Conservation (phyloP, 257 asterid genomes). For the Solanum arcanum region DNA sequence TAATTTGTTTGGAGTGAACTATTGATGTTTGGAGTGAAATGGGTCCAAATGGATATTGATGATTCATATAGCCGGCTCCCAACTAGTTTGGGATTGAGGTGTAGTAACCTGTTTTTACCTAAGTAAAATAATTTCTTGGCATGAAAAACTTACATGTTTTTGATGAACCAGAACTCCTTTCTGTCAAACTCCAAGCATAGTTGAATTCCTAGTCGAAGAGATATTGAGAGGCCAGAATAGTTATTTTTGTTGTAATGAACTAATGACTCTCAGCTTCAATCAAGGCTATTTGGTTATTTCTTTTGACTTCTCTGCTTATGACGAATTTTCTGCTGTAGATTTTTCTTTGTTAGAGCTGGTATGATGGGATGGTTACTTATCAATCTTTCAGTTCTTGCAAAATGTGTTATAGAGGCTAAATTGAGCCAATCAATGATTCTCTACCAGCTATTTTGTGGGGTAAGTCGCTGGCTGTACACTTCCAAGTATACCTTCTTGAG, state of each 20-base stretch:
- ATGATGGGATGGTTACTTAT: constrained; percentile 99
- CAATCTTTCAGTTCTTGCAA: constrained; percentile 84
- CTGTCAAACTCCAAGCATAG: background rate
- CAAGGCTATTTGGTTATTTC: background rate
- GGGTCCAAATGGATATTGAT: background rate
- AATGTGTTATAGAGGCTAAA: constrained; percentile 49
- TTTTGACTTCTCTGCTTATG: background rate
- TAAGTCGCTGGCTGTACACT: constrained; percentile 17
- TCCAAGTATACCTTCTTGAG: background rate
- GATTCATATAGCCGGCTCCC: background rate
- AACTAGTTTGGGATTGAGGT: background rate
- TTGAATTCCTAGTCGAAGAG: background rate
- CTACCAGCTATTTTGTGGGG: constrained; percentile 74
- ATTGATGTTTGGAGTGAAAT: background rate
- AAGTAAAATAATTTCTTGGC: background rate
- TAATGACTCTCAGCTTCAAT: background rate
- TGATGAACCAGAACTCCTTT: background rate
- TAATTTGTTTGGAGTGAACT: background rate
- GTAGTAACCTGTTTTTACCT: background rate
- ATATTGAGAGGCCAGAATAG: background rate
- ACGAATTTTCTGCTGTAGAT: constrained; percentile 41
- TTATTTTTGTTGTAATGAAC: background rate
- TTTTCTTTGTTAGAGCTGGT: constrained; percentile 97
- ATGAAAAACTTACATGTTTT: background rate
- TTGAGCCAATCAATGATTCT: constrained; percentile 76